Conservation (phyloP, 2,329 filamentous ascomycete species). For the Epichloe sylvatica region DNA sequence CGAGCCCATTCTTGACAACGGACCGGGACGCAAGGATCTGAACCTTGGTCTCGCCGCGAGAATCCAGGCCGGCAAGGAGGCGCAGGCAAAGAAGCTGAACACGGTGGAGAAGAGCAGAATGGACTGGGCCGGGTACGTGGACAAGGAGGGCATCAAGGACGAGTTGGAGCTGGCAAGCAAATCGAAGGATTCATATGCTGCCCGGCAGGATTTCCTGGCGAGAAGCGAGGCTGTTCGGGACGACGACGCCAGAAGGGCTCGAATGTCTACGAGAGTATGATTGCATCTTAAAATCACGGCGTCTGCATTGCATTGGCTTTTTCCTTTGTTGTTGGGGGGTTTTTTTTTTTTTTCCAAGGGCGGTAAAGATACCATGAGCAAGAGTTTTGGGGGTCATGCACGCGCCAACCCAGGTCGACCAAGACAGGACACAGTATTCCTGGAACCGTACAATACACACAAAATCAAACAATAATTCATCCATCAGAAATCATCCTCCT, state of each 20-base stretch:
- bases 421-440: no score
- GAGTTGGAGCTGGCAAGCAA: constrained; percentile 51
- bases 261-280: constrained; percentile 28
- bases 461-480: no score
- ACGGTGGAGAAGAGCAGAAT: constrained; percentile 59
- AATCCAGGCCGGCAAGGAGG: constrained; percentile 32
- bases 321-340: no score
- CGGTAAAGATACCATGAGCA: no score
- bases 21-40: constrained; percentile 37
- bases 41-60: constrained; percentile 40
- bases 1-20: constrained; percentile 37
- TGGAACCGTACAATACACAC: no score
- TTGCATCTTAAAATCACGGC: background rate
- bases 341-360: no score
- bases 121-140: constrained; percentile 60
- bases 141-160: constrained; percentile 57
- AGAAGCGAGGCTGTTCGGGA: constrained; percentile 50
- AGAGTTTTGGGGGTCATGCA: no score
- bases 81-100: constrained; percentile 50
- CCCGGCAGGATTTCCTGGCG: constrained; percentile 50
- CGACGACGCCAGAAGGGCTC: constrained; percentile 42
- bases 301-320: background rate
- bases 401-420: no score
- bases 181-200: constrained; percentile 49
- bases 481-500: no score